These are phyloP conservation scores for Saxispiralis lemnorum DNA, from an alignment of 495 filamentous ascomycete genomes.

Conservation along the genomic window DNA sequence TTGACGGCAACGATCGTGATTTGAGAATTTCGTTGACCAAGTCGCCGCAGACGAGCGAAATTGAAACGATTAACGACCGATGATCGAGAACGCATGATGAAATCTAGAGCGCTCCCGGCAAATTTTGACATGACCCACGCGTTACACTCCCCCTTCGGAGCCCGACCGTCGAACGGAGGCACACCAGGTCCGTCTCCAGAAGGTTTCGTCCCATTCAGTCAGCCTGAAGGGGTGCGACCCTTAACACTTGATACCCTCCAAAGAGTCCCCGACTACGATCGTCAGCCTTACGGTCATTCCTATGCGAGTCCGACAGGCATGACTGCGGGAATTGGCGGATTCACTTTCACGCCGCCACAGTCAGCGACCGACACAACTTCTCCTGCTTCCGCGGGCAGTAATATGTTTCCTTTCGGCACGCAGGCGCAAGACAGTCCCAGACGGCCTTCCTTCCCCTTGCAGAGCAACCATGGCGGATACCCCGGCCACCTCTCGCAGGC, in stretches of 20 bases:
- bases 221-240: conserved; percentile 36
- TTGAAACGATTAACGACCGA: conserved; percentile 85
- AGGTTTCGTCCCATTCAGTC: conserved; percentile 25
- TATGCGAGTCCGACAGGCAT: conserved; percentile 45
- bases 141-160: conserved; percentile 50
- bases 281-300: conserved; percentile 18
- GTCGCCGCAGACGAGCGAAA: conserved; percentile 57
- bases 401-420: conserved; percentile 17
- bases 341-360: conserved; percentile 37
- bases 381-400: conserved; percentile 18
- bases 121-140: conserved; percentile 87
- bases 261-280: conserved; percentile 28
- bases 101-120: conserved; percentile 77
- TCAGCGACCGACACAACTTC: conserved; percentile 25
- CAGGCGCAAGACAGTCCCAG: conserved; percentile 12
- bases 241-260: conserved; percentile 44
- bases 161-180: conserved; percentile 30
- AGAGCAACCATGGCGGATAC: conserved; percentile 11
- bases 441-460: conserved; percentile 19
- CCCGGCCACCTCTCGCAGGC: conserved; percentile 17
- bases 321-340: conserved; percentile 42
- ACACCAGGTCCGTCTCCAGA: conserved; percentile 39
- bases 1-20: background rate
- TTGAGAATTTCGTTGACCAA: background rate
- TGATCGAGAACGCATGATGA: conserved; percentile 85